Conservation (phyloP, 164 flowering plant genomes). For the Vitis rupestris region DNA sequence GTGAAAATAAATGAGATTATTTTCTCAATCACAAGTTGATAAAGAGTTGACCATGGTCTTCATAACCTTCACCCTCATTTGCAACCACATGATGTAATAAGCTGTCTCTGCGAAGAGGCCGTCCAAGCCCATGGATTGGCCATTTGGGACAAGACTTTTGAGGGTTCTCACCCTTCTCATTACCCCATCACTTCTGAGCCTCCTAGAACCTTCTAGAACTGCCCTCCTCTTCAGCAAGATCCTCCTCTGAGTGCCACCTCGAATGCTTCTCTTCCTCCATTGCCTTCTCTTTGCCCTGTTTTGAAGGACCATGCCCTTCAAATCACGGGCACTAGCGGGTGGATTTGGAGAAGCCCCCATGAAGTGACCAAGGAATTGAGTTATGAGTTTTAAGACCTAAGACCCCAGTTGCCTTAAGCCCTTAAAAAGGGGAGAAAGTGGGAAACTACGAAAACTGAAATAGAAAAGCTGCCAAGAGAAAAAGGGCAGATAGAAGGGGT, state of each 20-base stretch:
- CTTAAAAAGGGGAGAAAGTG: no score
- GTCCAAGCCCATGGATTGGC: conserved; percentile 31
- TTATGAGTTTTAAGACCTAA: no score
- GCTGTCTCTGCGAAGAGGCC: conserved; percentile 47
- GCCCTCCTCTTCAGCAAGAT: conserved; percentile 17
- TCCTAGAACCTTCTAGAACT: conserved; percentile 11
- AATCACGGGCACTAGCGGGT: not conserved
- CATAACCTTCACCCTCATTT: conserved; percentile 47
- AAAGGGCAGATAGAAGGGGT: not conserved
- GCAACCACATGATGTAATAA: conserved; percentile 35
- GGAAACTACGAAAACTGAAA: not conserved
- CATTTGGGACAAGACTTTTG: conserved; percentile 44
- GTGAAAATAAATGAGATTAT: not conserved
- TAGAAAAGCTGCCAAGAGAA: not conserved
- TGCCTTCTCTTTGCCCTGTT: not conserved
- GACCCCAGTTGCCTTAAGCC: no score
- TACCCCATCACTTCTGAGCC: conserved; percentile 16
- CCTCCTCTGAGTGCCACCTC: not conserved
- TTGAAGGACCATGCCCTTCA: not conserved
- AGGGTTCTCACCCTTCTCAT: conserved; percentile 32
- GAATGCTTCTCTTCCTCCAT: no score
- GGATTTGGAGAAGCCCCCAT: not conserved
- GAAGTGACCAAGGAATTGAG: no score
- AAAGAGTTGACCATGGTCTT: conserved; percentile 33
- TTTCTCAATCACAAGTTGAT: conserved; percentile 1